Conservation (phyloP, 331 rosid genomes). For the Pyracantha coccinea region DNA sequence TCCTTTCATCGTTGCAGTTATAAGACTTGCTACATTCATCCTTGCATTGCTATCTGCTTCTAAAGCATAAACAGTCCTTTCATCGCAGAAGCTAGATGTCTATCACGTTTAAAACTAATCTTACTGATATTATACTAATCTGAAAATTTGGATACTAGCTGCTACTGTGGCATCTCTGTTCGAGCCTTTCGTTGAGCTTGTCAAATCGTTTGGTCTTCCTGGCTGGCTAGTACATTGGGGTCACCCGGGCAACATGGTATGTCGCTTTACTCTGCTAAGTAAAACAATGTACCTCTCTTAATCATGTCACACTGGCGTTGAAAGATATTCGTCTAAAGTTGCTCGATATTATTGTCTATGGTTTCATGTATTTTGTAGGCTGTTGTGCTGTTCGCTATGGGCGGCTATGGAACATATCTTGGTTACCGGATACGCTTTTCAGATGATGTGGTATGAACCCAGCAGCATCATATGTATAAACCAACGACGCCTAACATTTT, state of each 20-base stretch:
- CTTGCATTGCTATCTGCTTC: too few relatives aligned
- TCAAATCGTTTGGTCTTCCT: slow-evolving; percentile 64
- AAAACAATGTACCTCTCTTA: background rate
- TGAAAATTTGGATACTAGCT: slow-evolving; percentile 28
- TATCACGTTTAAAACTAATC: background rate
- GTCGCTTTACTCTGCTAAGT: background rate
- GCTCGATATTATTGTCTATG: background rate
- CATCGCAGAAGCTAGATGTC: too few relatives aligned
- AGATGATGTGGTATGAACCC: slow-evolving; percentile 47
- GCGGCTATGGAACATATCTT: slow-evolving; percentile 93
- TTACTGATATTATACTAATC: background rate
- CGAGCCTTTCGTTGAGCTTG: slow-evolving; percentile 76
- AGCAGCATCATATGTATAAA: background rate
- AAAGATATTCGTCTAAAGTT: background rate
- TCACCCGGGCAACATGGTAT: slow-evolving; percentile 92
- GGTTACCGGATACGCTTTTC: slow-evolving; percentile 83
- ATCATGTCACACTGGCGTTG: background rate
- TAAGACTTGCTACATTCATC: too few relatives aligned
- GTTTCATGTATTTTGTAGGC: slow-evolving; percentile 40
- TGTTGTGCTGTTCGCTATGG: slow-evolving; percentile 95
- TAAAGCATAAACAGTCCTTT: too few relatives aligned
- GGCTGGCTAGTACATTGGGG: slow-evolving; percentile 98
- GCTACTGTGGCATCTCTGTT: slow-evolving; percentile 46
- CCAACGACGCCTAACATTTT: background rate
- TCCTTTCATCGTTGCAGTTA: too few relatives aligned